Base-by-base conservation (phyloP, 1,284 basidiomycete genomes). In the Ceratobasidium sp. region DNA sequence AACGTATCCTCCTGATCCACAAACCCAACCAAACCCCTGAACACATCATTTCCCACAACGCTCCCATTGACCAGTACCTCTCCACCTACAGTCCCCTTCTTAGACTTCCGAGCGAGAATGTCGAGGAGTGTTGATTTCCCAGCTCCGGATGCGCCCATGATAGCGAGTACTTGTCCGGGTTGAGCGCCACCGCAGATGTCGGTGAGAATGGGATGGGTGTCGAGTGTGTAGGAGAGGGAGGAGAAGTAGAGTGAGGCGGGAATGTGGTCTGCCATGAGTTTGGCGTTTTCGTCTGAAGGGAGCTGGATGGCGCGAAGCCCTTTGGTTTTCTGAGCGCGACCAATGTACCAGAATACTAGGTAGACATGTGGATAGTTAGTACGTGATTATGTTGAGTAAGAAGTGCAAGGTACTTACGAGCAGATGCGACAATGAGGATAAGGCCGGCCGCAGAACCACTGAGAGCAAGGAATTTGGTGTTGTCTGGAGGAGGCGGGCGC, bases 1-100 rank as follows among this genome's bases (percentile, higher is more conserved):
- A 99, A 84, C 7, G 96, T 97, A 81, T 99, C 97, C 81, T 98
- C 97, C 82, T 99, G 97, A 80, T 99, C 97, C 64, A 99, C 97
- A 78, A 93, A 99, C 41, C 97, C 97, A 74, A 92, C 89, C 11
- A 98, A 90, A 35, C 89, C 88, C 79, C 90, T 91, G 85, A 95
- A 98, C 78, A 92, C 89, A 46, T 85, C 82, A 78, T 95, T 87
- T 57, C 85, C 84, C 52, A 98, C 91, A 74, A 87, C 85, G 1
- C 93, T 86, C 0, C 96, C 96, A 79, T 98, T 98, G 71, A 98
- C 89, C 28, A 95, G 87, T 50, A 91, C 91, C 21, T 85, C 86
- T 1, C 96, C 96, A 28, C 83, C 81, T 0, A 96, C 91, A 1
- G 78, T 78, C 0, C 97, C 97, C 3, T 90, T 86, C 84, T 99